A percentile compares a stretch with the other conserved stretches of the same genome.
These are phyloP conservation scores for Metarhizium humberi DNA, from an alignment of 2,329 filamentous ascomycete species.

Conservation along the genomic window DNA sequence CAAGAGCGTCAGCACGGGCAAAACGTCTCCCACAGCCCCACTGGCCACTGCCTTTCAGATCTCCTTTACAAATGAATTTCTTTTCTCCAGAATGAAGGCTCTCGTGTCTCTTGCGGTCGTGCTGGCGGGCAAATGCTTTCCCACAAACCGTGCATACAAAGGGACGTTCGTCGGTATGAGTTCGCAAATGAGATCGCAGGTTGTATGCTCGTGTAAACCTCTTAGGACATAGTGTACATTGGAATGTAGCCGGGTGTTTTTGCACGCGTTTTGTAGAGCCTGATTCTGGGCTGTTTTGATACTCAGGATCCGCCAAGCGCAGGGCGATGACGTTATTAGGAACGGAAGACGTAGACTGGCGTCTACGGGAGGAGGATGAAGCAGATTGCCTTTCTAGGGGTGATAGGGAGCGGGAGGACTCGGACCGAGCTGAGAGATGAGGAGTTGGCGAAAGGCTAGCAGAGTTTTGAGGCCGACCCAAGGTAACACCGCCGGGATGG, in stretches of 20 bases:
- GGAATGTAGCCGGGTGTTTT: constrained; percentile 95
- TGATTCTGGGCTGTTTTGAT: constrained; percentile 55
- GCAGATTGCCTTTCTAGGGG: constrained; percentile 44
- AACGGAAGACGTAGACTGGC: constrained; percentile 56
- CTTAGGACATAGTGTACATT: constrained; percentile 88
- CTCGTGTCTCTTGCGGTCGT: constrained; percentile 95
- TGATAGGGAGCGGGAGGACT: constrained; percentile 47
- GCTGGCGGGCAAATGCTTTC: constrained; percentile 94
- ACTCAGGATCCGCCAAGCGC: constrained; percentile 79
- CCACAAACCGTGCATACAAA: constrained; percentile 96
- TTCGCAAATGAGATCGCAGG: constrained; percentile 85
- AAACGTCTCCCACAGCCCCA: constrained; percentile 95
- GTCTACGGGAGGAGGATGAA: constrained; percentile 26
- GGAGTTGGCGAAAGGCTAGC: constrained; percentile 41
- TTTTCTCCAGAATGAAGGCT: constrained; percentile 95
- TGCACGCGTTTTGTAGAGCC: constrained; percentile 74
- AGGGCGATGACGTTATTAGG: constrained; percentile 68
- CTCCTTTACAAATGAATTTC: constrained; percentile 94
- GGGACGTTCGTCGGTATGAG: constrained; percentile 92
- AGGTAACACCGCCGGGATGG: constrained; percentile 34
- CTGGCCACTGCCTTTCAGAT: constrained; percentile 69
- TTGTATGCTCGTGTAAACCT: constrained; percentile 96
- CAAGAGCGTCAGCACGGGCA: constrained; percentile 88
- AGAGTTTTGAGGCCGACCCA: constrained; percentile 29
- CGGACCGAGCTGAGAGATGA: constrained; percentile 34